Evolutionary conservation across 768 basidiomycete species (phyloP).

Genomic region (Trametes coccinea): DNA sequence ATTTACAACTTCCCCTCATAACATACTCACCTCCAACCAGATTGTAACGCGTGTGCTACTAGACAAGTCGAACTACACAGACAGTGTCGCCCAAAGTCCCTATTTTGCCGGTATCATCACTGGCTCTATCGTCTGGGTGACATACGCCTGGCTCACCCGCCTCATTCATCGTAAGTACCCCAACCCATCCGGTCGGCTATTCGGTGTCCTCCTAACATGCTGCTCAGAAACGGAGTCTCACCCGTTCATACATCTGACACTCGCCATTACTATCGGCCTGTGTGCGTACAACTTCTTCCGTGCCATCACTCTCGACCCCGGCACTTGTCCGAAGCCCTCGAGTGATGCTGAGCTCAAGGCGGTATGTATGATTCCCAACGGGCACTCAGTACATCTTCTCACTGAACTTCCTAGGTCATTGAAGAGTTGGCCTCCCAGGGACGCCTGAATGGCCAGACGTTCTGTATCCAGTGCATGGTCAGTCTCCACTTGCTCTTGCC

Average conservation of each 20-base stretch:
- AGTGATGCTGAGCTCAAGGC: slow-evolving; percentile 87
- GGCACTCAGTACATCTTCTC: no score
- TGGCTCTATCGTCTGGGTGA: slow-evolving; percentile 85
- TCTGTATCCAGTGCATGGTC: slow-evolving; percentile 95
- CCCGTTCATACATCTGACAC: slow-evolving; percentile 72
- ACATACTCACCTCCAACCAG: slow-evolving; percentile 37
- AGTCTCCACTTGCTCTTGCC: slow-evolving; percentile 22
- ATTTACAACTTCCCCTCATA: background rate
- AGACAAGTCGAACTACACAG: slow-evolving; percentile 79
- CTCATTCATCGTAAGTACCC: slow-evolving; percentile 63
- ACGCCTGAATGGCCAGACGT: slow-evolving; percentile 90
- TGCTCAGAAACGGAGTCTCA: slow-evolving; percentile 74
- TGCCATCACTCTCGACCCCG: slow-evolving; percentile 85
- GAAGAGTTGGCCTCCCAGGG: slow-evolving; percentile 90
- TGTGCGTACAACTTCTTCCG: slow-evolving; percentile 93
- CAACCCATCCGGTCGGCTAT: background rate
- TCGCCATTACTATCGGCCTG: slow-evolving; percentile 65
- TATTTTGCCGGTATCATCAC: slow-evolving; percentile 93
- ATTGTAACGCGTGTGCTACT: slow-evolving; percentile 84
- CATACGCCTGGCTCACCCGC: slow-evolving; percentile 77
- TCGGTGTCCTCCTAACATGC: background rate
- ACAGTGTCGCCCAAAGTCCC: slow-evolving; percentile 81
- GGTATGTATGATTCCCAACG: slow-evolving; percentile 39
- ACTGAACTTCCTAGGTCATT: slow-evolving; percentile 58
- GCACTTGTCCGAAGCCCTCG: slow-evolving; percentile 76